A percentile compares a stretch with the other conserved stretches of the same genome.
Evolutionary conservation across 345 rosid species (phyloP).

Genomic region (Xanthoceras sorbifolium): DNA sequence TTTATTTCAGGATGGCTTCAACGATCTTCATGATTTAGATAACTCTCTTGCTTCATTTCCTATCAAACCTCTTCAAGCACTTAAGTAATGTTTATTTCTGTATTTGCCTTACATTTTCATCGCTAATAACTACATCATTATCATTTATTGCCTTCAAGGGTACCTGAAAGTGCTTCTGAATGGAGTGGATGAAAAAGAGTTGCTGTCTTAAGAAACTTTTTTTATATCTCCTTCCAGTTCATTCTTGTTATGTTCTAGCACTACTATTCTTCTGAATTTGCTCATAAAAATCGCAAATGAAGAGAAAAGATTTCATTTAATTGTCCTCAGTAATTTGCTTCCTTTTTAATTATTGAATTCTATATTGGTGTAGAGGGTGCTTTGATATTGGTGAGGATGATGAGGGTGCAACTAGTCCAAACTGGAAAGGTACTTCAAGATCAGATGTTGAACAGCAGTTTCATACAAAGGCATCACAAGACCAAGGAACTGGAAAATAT

Average conservation of each 20-base stretch:
- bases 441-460: constrained; percentile 52
- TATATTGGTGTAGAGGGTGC: constrained; percentile 67
- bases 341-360: constrained; percentile 6
- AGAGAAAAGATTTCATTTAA: background rate
- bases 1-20: constrained; percentile 67
- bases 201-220: background rate
- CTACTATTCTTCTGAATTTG: constrained; percentile 5
- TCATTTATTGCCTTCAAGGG: background rate
- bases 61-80: constrained; percentile 82
- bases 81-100: constrained; percentile 47
- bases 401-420: constrained; percentile 56
- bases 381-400: constrained; percentile 80
- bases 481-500: constrained; percentile 44
- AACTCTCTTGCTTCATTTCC: constrained; percentile 80
- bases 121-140: background rate
- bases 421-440: constrained; percentile 46
- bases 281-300: background rate
- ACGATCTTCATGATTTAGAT: constrained; percentile 68
- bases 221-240: background rate
- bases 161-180: background rate
- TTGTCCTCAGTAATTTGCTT: background rate
- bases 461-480: constrained; percentile 38
- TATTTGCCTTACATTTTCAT: constrained; percentile 6
- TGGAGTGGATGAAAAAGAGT: background rate
- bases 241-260: too few species aligned